Evolutionary conservation across 768 basidiomycete species (phyloP).

Genomic region (Pleurotus cornucopiae): DNA sequence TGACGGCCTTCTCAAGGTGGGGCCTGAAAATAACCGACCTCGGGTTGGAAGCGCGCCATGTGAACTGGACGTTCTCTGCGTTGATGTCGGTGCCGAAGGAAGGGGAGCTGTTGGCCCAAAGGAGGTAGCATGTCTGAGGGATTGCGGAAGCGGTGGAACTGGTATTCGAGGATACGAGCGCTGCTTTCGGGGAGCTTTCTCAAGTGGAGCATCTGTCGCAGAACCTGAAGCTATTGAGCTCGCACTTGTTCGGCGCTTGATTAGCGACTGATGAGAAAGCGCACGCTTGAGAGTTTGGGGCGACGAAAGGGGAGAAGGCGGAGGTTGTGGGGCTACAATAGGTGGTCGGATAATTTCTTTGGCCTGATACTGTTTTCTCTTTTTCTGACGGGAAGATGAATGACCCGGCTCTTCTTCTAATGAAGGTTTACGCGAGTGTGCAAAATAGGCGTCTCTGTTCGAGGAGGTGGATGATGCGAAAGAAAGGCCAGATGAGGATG

Average conservation of each 20-base stretch:
- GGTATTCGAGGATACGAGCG: conserved; percentile 57
- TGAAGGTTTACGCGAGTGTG: not conserved
- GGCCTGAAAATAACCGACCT: conserved; percentile 63
- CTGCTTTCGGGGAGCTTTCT: conserved; percentile 45
- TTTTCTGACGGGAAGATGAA: conserved; percentile 22
- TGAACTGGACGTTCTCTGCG: conserved; percentile 23
- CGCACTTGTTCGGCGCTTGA: conserved; percentile 19
- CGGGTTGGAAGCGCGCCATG: conserved; percentile 26
- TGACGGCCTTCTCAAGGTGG: conserved; percentile 48
- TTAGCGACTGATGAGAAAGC: conserved; percentile 52
- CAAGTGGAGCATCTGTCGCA: conserved; percentile 22
- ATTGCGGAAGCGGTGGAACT: conserved; percentile 45
- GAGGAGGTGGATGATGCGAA: conserved; percentile 37
- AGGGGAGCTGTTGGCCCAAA: conserved; percentile 16
- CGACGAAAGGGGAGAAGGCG: conserved; percentile 18
- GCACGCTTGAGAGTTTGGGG: conserved; percentile 46
- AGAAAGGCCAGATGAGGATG: conserved; percentile 36
- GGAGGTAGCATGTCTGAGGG: conserved; percentile 27
- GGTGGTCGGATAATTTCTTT: not conserved
- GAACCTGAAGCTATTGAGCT: conserved; percentile 7
- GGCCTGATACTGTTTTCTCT: conserved; percentile 16
- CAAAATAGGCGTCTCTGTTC: conserved; percentile 20
- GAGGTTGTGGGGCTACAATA: conserved; percentile 9
- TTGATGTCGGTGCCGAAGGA: conserved; percentile 6
- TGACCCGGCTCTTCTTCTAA: conserved; percentile 9